A percentile compares a stretch with the other conserved stretches of the same genome.
These are phyloP conservation scores for Debaryomycetaceae sp. DNA, from an alignment of 1,139 yeast genomes.

Conservation along the genomic window DNA sequence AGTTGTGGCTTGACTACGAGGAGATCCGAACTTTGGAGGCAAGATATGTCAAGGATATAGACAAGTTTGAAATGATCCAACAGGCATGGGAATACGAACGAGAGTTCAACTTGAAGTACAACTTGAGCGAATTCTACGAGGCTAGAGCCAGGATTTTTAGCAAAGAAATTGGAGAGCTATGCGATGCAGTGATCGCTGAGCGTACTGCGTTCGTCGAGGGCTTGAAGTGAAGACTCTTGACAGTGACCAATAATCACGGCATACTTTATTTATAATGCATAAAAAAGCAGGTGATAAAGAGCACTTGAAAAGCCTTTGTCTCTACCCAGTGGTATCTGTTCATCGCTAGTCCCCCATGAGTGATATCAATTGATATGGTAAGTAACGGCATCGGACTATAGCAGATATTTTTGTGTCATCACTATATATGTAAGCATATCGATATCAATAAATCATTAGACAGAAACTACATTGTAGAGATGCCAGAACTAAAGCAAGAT, in stretches of 20 bases:
- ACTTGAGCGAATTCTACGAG: constrained; percentile 65
- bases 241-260: too few relatives aligned
- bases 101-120: constrained; percentile 50
- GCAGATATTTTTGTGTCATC: neutral
- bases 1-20: constrained; percentile 89
- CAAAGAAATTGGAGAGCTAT: constrained; percentile 66
- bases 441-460: neutral
- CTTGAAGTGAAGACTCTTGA: neutral
- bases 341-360: too few relatives aligned
- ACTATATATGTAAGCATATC: neutral
- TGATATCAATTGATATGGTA: too few relatives aligned
- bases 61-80: constrained; percentile 85
- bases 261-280: too few relatives aligned
- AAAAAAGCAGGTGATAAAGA: too few relatives aligned
- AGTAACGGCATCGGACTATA: too few relatives aligned
- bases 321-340: too few relatives aligned
- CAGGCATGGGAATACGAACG: constrained; percentile 92
- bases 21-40: constrained; percentile 80
- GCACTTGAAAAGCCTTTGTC: too few relatives aligned
- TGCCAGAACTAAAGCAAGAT: neutral
- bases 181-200: constrained; percentile 60
- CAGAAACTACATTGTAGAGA: neutral
- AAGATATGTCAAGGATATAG: constrained; percentile 86
- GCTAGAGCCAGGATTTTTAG: constrained; percentile 68
- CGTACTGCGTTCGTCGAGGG: constrained; percentile 46